Conservation (phyloP, 345 rosid genomes). For the Eucalyptus regnans region DNA sequence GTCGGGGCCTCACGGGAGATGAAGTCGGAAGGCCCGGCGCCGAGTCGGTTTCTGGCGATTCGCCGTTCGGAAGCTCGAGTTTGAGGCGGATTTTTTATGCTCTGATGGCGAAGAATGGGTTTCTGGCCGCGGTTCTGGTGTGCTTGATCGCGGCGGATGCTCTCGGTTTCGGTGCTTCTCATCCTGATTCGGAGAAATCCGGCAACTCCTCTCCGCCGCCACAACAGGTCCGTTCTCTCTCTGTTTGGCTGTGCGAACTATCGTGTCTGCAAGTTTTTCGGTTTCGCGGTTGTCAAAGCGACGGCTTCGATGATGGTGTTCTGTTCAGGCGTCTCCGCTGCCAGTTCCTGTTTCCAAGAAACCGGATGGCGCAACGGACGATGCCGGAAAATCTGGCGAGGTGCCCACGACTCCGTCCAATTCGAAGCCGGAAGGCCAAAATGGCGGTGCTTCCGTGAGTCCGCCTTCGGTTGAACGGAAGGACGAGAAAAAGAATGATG, state of each 20-base stretch:
- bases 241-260: neutral
- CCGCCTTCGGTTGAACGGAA: constrained; percentile 10
- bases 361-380: neutral
- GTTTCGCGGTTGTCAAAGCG: neutral
- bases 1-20: neutral
- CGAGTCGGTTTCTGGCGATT: neutral
- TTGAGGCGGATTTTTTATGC: neutral
- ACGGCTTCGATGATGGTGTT: neutral
- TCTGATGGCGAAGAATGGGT: constrained; percentile 25
- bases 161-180: constrained; percentile 3
- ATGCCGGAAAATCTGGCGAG: neutral
- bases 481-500: neutral
- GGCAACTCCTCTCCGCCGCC: neutral
- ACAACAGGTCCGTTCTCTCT: neutral
- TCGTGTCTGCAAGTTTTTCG: neutral
- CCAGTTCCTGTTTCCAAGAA: constrained; percentile 4
- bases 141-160: constrained; percentile 21
- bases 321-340: constrained; percentile 26
- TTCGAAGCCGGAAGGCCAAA: constrained; percentile 1
- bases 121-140: constrained; percentile 19
- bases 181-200: constrained; percentile 4
- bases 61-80: neutral
- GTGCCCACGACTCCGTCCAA: neutral
- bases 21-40: neutral
- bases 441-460: neutral